phyloP scores from a whole-genome alignment of 345 rosid species.

The Euphorbia tirucalli region DNA sequence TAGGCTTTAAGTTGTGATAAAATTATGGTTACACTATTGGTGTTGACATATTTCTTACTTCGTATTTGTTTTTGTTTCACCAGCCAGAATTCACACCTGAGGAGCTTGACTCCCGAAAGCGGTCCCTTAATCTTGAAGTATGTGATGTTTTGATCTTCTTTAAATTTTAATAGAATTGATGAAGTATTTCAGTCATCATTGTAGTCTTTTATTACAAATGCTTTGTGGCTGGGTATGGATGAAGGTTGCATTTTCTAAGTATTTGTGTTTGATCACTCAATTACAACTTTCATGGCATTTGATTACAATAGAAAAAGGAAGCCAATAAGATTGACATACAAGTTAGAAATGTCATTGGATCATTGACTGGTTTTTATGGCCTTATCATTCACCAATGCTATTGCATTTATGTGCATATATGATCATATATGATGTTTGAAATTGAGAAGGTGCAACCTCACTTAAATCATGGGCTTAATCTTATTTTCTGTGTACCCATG shows the following conservation, averaged over 20 bases:
- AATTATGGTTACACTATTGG: background rate
- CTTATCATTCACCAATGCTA: background rate
- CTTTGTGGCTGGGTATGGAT: background rate
- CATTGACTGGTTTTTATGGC: background rate
- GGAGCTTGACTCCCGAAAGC: slow-evolving; percentile 48
- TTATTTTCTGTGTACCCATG: background rate
- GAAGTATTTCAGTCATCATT: background rate
- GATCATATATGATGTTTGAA: background rate
- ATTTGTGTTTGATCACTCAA: background rate
- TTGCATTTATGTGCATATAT: background rate
- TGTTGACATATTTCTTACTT: background rate
- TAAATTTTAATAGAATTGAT: background rate
- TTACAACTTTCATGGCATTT: too few relatives aligned
- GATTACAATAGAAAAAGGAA: background rate
- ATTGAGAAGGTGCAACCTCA: background rate
- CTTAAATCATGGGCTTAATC: background rate
- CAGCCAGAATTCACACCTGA: slow-evolving; percentile 51
- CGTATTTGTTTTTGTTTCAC: background rate
- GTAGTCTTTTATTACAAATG: background rate
- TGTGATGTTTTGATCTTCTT: background rate
- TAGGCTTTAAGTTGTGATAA: background rate
- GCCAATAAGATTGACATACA: background rate
- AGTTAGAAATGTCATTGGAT: background rate
- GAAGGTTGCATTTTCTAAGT: background rate
- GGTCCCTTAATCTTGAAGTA: slow-evolving; percentile 36